These are phyloP conservation scores for Sporisorium scitamineum DNA, from an alignment of 1,284 basidiomycete genomes.

Conservation along the genomic window DNA sequence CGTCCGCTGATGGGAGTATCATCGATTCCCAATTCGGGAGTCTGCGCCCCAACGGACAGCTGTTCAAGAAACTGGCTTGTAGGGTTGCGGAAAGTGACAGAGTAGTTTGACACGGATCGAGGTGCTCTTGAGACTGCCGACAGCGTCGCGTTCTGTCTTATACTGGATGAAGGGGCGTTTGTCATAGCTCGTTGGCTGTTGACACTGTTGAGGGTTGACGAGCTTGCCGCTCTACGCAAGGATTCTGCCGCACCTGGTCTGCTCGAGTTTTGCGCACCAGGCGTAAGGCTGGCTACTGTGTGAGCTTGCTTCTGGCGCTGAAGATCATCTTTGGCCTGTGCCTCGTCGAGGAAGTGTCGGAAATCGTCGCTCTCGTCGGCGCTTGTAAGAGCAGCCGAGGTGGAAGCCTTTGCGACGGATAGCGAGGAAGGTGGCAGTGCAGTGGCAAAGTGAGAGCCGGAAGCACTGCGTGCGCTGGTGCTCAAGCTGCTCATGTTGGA, in stretches of 20 bases:
- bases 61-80: slow-evolving; percentile 41
- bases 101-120: slow-evolving; percentile 32
- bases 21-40: slow-evolving; percentile 33
- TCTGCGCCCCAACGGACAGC: slow-evolving; percentile 33
- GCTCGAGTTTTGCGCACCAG: background rate
- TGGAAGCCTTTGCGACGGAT: slow-evolving; percentile 28
- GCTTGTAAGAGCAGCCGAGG: slow-evolving; percentile 27
- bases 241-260: slow-evolving; percentile 30
- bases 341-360: slow-evolving; percentile 29
- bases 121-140: slow-evolving; percentile 15
- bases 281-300: background rate
- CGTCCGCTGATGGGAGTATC: slow-evolving; percentile 29
- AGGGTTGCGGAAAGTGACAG: slow-evolving; percentile 42
- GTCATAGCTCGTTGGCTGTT: slow-evolving; percentile 10
- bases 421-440: slow-evolving; percentile 17
- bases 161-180: background rate
- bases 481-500: slow-evolving; percentile 32
- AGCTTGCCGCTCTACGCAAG: slow-evolving; percentile 39
- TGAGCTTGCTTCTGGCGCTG: slow-evolving; percentile 7
- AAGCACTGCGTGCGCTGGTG: slow-evolving; percentile 17
- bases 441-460: slow-evolving; percentile 7
- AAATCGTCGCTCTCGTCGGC: slow-evolving; percentile 42
- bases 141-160: slow-evolving; percentile 12
- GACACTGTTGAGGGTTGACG: slow-evolving; percentile 26
- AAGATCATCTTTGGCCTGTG: slow-evolving; percentile 22